phyloP scores from a whole-genome alignment of 441 rosid species.

The Aleurites moluccanus region DNA sequence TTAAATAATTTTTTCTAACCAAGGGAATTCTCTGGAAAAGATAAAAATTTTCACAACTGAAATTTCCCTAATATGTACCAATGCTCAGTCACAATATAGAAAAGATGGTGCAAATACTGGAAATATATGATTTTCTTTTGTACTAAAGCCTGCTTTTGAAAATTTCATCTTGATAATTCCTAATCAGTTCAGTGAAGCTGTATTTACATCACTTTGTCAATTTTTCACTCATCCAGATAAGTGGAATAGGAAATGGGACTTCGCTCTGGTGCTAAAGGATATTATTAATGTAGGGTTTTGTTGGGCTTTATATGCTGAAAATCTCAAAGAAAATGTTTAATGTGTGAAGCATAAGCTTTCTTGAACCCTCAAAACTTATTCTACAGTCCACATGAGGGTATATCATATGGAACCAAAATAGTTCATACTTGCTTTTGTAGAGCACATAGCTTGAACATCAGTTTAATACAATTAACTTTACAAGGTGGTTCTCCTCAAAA shows the following conservation, averaged over 20 bases:
- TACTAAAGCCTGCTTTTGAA: not conserved
- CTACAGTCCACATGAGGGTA: not conserved
- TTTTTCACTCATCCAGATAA: not conserved
- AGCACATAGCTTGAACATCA: not conserved
- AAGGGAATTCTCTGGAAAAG: not conserved
- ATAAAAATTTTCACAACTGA: not conserved
- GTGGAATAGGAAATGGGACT: not conserved
- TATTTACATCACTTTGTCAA: not conserved
- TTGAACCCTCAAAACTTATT: not conserved
- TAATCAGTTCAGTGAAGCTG: not conserved
- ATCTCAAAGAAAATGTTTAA: not conserved
- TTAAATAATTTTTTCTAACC: not conserved
- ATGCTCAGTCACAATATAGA: not conserved
- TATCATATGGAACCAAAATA: not conserved
- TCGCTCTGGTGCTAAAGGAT: not conserved
- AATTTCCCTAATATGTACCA: not conserved
- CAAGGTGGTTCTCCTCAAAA: not conserved
- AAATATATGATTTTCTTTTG: not conserved
- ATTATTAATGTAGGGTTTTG: not conserved
- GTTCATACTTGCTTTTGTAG: not conserved
- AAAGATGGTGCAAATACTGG: not conserved
- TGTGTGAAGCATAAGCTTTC: too few relatives aligned
- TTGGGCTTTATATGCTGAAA: not conserved
- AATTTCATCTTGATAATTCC: not conserved
- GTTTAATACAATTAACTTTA: not conserved